These are phyloP conservation scores for Penicillium ochrochloron DNA, from an alignment of 495 filamentous ascomycete genomes.

Conservation along the genomic window DNA sequence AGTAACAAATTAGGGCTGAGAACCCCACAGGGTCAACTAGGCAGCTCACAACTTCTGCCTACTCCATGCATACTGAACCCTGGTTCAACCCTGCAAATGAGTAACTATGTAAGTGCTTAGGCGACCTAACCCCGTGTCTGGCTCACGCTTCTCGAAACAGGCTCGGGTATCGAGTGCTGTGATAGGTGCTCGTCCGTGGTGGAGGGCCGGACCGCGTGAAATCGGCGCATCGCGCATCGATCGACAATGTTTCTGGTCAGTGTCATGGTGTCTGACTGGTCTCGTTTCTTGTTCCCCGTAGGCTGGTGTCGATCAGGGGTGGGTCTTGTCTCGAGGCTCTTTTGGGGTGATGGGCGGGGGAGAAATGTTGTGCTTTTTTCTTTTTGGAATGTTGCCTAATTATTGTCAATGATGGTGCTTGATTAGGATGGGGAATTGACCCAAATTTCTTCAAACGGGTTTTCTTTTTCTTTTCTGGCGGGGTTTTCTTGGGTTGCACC, in stretches of 20 bases:
- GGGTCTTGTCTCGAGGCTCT: slow-evolving; percentile 2
- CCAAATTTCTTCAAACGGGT: neutral
- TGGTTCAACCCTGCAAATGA: neutral
- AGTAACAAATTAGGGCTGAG: neutral
- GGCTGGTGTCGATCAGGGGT: slow-evolving; percentile 2
- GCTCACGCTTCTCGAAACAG: neutral
- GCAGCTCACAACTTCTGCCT: neutral
- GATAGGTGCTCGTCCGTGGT: neutral
- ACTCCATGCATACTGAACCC: neutral
- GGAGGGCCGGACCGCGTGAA: slow-evolving; percentile 3
- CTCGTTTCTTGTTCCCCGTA: neutral
- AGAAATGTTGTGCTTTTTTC: neutral
- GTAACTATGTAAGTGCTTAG: neutral
- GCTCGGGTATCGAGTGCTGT: neutral
- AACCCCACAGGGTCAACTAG: neutral
- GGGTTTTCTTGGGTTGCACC: neutral
- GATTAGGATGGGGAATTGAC: neutral
- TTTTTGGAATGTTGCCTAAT: neutral
- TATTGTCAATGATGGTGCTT: neutral
- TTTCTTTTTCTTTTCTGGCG: neutral
- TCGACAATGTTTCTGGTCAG: neutral
- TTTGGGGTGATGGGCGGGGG: neutral
- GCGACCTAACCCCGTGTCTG: neutral
- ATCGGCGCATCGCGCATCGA: neutral
- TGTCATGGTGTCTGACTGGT: neutral